Base-by-base conservation (phyloP, 441 rosid species). In the Pelargonium australe region DNA sequence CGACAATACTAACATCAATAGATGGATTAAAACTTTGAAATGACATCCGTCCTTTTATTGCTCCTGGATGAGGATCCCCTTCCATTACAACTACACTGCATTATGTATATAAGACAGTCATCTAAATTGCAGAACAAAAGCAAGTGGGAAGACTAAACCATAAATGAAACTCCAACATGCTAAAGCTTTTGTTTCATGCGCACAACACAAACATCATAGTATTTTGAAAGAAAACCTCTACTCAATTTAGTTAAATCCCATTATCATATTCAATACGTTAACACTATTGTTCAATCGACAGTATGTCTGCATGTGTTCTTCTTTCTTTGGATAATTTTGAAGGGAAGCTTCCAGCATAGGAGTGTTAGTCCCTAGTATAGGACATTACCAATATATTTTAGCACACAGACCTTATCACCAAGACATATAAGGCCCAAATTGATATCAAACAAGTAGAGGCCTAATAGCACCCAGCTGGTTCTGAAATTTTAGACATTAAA, bases 21-120 rank as follows among this genome's bases (percentile, higher is more conserved):
- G 91, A 85, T 64, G 99, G 97, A 81, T 92, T 92, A 77, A 92
- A 95, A 80, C 89, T 89, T 75, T 80, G 89, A 83, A 92, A 95
- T 44, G 97, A 92, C 96, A 95, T 86, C 65, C 98, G 90, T 20
- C 97, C 99, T 12, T 82, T 66, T 53, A 73, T 62, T 53, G 94
- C 90, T 73, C 89, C 90, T 55, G 98, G 97, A 73, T 79, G 94
- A 43, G 97, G 98, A 84, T 89, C 92, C 71, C 97, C 94, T 77
- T 95, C 98, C 81, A 85, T 85, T 77, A 92, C 80, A 40, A 95
- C 91, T 80, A 91, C 82, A 70, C 97, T 95, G 77, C 80, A 85
- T 7, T 20, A 34, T 0, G 13, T 28, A 70, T 28, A 67, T 2
- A 67, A 68, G 70, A 65, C 28, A 70, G 28, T 9, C 8, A 61